Conservation (phyloP, 164 flowering plant species). For the Brasenia schreberi region DNA sequence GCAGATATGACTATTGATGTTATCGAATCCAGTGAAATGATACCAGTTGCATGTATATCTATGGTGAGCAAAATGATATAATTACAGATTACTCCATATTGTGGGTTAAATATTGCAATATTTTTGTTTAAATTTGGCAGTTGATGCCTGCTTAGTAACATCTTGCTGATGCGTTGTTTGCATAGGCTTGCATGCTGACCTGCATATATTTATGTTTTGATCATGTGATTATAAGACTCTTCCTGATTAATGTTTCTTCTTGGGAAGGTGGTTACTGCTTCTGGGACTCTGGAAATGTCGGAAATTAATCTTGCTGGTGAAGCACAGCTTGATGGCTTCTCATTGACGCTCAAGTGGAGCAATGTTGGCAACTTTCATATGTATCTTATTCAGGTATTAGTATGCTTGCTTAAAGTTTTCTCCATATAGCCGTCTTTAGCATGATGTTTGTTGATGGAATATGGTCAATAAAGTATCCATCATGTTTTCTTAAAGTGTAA, state of each 20-base stretch:
- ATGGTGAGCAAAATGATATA: constrained; percentile 40
- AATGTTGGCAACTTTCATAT: constrained; percentile 58
- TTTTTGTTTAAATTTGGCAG: not conserved
- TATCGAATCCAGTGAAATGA: constrained; percentile 37
- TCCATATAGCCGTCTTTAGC: not conserved
- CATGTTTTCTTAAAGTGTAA: no score
- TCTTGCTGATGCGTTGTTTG: not conserved
- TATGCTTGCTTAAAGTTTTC: not conserved
- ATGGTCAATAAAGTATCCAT: not conserved
- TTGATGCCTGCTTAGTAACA: not conserved
- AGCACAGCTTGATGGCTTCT: constrained; percentile 46
- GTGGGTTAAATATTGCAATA: not conserved
- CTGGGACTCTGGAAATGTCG: constrained; percentile 36
- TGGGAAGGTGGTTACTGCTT: constrained; percentile 46
- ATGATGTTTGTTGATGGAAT: not conserved
- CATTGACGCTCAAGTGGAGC: constrained; percentile 75
- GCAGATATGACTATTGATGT: constrained; percentile 72
- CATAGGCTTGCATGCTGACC: not conserved
- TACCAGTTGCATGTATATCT: constrained; percentile 78
- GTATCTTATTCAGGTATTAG: constrained; percentile 61
- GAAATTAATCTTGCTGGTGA: constrained; percentile 55
- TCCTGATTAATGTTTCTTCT: not conserved
- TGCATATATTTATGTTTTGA: not conserved
- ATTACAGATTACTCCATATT: not conserved
- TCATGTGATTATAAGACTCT: not conserved